phyloP scores from a whole-genome alignment of 2,329 filamentous ascomycete genomes.

The Fonsecaea nubica region DNA sequence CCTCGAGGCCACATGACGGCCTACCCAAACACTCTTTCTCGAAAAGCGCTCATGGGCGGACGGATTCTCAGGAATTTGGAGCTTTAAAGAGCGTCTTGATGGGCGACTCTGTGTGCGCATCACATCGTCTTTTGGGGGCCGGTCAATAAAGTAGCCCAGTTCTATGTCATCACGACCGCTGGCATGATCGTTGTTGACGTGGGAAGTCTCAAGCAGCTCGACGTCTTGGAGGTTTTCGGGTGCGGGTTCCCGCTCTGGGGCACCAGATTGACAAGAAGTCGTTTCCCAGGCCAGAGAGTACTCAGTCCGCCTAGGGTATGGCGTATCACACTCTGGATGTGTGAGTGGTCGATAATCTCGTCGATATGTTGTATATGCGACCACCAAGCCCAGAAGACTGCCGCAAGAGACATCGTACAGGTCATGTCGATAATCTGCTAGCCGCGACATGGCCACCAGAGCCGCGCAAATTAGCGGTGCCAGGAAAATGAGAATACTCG shows the following conservation, averaged over 20 bases:
- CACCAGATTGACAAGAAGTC: background rate
- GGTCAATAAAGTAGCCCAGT: conserved; percentile 3
- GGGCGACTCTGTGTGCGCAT: conserved; percentile 9
- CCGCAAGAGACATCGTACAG: conserved; percentile 67
- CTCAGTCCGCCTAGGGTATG: conserved; percentile 47
- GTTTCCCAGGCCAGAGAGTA: conserved; percentile 9
- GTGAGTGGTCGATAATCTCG: conserved; percentile 64
- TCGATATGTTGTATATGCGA: conserved; percentile 65
- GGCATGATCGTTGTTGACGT: conserved; percentile 9
- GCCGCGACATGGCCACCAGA: conserved; percentile 65
- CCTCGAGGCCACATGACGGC: conserved; percentile 14
- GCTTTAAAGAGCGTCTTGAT: conserved; percentile 17
- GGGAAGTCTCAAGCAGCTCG: conserved; percentile 16
- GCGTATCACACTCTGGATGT: conserved; percentile 56
- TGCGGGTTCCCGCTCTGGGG: background rate
- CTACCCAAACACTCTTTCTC: background rate
- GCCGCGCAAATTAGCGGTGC: conserved; percentile 63
- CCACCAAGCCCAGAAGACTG: conserved; percentile 58
- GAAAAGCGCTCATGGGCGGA: conserved; percentile 6
- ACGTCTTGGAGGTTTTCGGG: conserved; percentile 11
- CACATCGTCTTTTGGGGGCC: conserved; percentile 11
- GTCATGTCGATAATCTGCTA: conserved; percentile 69
- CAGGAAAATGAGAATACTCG: conserved; percentile 61
- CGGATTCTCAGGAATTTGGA: conserved; percentile 9
- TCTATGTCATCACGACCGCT: conserved; percentile 10